Evolutionary conservation across 371 early-diverging fungal species (phyloP), one percentile per base, ranked within the genome.

Genomic region (Lichtheimia corymbifera): DNA sequence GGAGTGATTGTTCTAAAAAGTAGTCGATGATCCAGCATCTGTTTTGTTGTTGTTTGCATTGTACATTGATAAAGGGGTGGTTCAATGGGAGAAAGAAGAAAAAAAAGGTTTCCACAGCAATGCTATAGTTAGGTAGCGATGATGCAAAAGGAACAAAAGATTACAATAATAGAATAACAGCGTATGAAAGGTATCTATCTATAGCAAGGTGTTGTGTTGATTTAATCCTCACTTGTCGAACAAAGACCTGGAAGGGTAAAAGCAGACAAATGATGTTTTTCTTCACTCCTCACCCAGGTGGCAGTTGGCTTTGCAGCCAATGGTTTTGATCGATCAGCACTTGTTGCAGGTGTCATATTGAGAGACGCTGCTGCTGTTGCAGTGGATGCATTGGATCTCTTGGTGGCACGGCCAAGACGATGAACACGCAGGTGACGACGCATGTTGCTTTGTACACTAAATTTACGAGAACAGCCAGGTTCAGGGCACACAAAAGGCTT

Each of bases 391-490:
- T 20, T 27, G n/a, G 51, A 42, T 30, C 65, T 50, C 53, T 65
- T 65, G 20, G 57, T 56, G n/a, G 65, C 20, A 28, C 65, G 59
- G 6, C 65, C 65, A n/a, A 65, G 50, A 18, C 65, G 65, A 50
- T 62, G 62, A 55, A 50, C 74, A 63, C 64, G 74, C 27, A 56
- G 51, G 60, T 89, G 89, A 43, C 89, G 76, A 14, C 84, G 82
- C 76, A 86, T 62, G 57, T 89, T 89, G 72, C 83, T 83, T 50
- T 76, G 67, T 0, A 88, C 88, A 25, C 83, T 82, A 60, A 89
- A 89, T 28, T 68, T 68, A 61, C 82, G 77, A 7, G 73, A 72
- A 58, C 89, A 89, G 0, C 80, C 83, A 30, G 67, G 65, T 22
- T 68, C 72, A 2, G 68, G 57, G 58, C 89, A 89, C 24, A 70